A percentile compares a stretch with the other conserved stretches of the same genome.
These are phyloP conservation scores for Tolypocladium amazonense DNA, from an alignment of 2,329 filamentous ascomycete species.

Conservation along the genomic window DNA sequence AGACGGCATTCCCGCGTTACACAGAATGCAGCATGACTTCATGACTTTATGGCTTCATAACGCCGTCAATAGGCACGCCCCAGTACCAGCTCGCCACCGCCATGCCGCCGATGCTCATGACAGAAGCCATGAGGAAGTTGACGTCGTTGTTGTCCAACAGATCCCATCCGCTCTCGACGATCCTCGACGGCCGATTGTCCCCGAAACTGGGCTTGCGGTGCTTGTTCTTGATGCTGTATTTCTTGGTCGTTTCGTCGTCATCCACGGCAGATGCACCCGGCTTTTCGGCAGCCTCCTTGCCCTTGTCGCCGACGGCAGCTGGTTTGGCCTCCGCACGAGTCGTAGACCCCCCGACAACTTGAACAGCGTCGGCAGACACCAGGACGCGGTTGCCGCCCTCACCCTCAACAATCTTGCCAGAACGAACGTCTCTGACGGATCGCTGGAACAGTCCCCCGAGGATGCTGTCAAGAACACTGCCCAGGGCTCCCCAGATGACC, in stretches of 20 bases:
- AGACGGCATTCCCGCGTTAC: background rate
- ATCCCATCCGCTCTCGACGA: slow-evolving; percentile 57
- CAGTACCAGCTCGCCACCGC: slow-evolving; percentile 49
- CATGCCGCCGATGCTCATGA: slow-evolving; percentile 75
- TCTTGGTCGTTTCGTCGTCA: slow-evolving; percentile 24
- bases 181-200: slow-evolving; percentile 47
- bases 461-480: slow-evolving; percentile 78
- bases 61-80: slow-evolving; percentile 38
- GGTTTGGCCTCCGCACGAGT: slow-evolving; percentile 29
- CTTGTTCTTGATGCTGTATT: slow-evolving; percentile 39
- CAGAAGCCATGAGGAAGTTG: slow-evolving; percentile 81
- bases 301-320: slow-evolving; percentile 30
- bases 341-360: slow-evolving; percentile 13
- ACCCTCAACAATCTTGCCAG: slow-evolving; percentile 83
- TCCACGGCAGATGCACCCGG: slow-evolving; percentile 19
- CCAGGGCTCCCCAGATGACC: slow-evolving; percentile 62
- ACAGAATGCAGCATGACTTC: background rate
- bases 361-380: slow-evolving; percentile 24
- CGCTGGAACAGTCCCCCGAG: slow-evolving; percentile 78
- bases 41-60: slow-evolving; percentile 16
- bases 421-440: slow-evolving; percentile 73
- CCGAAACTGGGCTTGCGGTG: slow-evolving; percentile 42
- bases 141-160: slow-evolving; percentile 91
- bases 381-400: slow-evolving; percentile 57
- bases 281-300: slow-evolving; percentile 30